Evolutionary conservation across 2,329 filamentous ascomycete species (phyloP).

Genomic region (Talaromyces sp.): DNA sequence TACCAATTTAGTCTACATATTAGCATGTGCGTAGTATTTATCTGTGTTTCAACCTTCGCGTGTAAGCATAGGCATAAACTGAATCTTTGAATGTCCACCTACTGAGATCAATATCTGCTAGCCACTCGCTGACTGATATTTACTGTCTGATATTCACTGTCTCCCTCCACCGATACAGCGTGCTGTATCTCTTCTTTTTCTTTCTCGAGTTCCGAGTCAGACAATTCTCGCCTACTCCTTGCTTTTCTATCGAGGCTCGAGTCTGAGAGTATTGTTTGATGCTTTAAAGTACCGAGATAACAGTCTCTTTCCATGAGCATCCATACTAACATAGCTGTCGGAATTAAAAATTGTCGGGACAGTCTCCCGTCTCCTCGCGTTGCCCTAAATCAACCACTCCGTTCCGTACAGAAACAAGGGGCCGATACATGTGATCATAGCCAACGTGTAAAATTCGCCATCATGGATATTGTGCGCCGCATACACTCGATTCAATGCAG

Average conservation of each 20-base stretch:
- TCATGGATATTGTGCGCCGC: constrained; percentile 36
- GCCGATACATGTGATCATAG: constrained; percentile 30
- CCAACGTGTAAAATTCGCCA: constrained; percentile 32
- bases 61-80: not conserved
- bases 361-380: constrained; percentile 2
- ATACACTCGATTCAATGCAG: constrained; percentile 32
- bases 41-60: not conserved
- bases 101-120: not conserved
- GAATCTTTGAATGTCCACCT: not conserved
- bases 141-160: no score
- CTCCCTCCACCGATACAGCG: not conserved
- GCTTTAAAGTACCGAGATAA: constrained; percentile 3
- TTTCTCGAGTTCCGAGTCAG: no score
- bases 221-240: not conserved
- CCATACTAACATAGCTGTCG: constrained; percentile 1
- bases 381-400: constrained; percentile 13
- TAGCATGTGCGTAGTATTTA: not conserved
- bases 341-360: not conserved
- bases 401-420: constrained; percentile 22
- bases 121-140: not conserved
- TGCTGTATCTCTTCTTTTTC: not conserved
- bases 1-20: not conserved
- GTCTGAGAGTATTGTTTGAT: no score
- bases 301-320: constrained; percentile 11
- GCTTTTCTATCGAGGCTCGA: not conserved